phyloP scores from a whole-genome alignment of 2,329 filamentous ascomycete genomes.

The Paraphoma chrysanthemicola region DNA sequence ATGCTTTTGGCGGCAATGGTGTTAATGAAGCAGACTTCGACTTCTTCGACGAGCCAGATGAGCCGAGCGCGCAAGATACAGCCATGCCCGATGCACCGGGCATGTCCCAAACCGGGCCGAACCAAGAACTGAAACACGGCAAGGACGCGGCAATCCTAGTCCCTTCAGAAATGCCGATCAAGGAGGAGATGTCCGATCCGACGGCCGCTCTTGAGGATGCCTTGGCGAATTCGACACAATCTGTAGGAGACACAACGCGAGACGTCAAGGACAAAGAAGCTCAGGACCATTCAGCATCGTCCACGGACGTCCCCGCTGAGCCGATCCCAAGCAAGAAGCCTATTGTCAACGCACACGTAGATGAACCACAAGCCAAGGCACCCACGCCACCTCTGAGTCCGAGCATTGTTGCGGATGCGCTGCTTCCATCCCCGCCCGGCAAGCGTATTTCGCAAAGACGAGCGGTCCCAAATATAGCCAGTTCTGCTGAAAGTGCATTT shows the following conservation, averaged over 20 bases:
- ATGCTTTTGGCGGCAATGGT: conserved; percentile 74
- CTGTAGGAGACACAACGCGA: conserved; percentile 1
- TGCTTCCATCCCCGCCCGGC: conserved; percentile 52
- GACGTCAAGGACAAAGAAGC: conserved; percentile 9
- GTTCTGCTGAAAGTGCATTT: conserved; percentile 55
- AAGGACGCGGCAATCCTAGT: neutral
- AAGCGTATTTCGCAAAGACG: conserved; percentile 6
- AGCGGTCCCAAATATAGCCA: conserved; percentile 6
- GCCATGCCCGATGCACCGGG: conserved; percentile 41
- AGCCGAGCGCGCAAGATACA: conserved; percentile 51
- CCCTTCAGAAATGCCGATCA: conserved; percentile 10
- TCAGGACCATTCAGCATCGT: neutral
- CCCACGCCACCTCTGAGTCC: conserved; percentile 51
- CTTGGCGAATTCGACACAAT: conserved; percentile 20
- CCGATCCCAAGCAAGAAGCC: neutral
- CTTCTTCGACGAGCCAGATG: conserved; percentile 75
- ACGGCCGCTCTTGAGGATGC: conserved; percentile 39
- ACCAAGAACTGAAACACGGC: neutral
- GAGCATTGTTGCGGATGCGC: conserved; percentile 52
- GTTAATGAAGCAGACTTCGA: conserved; percentile 85
- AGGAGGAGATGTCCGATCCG: conserved; percentile 35
- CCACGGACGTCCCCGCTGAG: neutral
- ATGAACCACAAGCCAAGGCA: conserved; percentile 13
- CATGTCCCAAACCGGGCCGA: conserved; percentile 18
- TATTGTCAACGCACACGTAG: neutral